A percentile compares a stretch with the other conserved stretches of the same genome.
Evolutionary conservation across 371 early-diverging fungal species (phyloP).

Genomic region (Mucor mucedo): DNA sequence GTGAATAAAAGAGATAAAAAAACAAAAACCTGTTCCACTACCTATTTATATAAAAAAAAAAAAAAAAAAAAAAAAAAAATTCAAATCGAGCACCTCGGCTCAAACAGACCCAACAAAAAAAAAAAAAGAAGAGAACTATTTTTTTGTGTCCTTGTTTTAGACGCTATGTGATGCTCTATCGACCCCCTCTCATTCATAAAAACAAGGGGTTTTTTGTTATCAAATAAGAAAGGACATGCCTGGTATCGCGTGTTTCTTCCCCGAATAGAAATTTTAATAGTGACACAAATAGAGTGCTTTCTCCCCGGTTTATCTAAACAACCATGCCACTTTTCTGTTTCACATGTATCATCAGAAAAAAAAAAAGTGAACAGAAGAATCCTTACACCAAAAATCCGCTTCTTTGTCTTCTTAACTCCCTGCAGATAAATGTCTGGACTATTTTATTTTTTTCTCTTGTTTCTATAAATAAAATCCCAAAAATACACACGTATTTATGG

Average conservation of each 20-base stretch:
- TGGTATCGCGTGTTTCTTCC: constrained; percentile 18
- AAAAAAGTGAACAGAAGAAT: no score
- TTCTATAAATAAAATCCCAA: no score
- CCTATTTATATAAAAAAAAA: constrained; percentile 14
- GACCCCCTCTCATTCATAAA: no score
- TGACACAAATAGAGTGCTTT: constrained; percentile 1
- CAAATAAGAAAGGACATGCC: constrained; percentile 7
- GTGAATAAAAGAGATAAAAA: neutral
- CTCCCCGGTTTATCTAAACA: no score
- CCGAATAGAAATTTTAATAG: constrained; percentile 7
- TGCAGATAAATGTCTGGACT: no score
- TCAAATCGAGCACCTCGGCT: constrained; percentile 9
- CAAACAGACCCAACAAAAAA: neutral
- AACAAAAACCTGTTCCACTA: neutral
- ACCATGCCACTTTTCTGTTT: no score
- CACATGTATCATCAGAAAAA: no score
- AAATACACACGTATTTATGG: no score
- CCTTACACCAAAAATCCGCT: no score
- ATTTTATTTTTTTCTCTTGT: no score
- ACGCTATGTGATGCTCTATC: no score
- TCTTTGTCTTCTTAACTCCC: no score
- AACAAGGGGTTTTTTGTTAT: neutral
- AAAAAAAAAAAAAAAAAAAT: neutral
- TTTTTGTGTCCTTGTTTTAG: neutral
- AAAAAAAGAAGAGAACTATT: constrained; percentile 1